Evolutionary conservation across 305 asterid genomes (phyloP), one percentile per base, ranked within the genome.

Genomic region (Fraxinus platypoda): DNA sequence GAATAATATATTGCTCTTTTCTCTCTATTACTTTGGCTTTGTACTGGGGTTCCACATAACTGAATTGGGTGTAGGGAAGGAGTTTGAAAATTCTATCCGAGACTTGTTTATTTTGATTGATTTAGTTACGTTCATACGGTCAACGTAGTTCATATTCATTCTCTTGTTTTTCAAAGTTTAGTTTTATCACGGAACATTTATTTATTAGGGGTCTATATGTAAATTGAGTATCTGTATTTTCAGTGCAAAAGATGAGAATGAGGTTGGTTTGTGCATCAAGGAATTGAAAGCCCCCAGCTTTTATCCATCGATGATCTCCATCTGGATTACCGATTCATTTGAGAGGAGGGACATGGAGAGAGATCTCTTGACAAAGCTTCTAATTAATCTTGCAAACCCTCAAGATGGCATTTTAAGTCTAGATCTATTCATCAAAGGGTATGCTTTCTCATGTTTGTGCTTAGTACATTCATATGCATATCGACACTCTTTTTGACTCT

Each of bases 281-380:
- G 92, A 89, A 2, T 74, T 89, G 83, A 86, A 89, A 73, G 77
- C 85, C 75, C 88, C 90, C 13, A 78, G 81, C 85, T 89, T 86
- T 85, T 85, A 89, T 80, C 88, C 92, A 15, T 84, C 86, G 25
- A 89, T 89, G 92, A 79, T 89, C 9, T 84, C 88, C 76, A 84
- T 84, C 12, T 89, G 92, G 92, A 87, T 89, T 54, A 89, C 78
- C 0, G 92, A 89, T 76, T 89, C 92, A 37, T 89, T 89, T 28
- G 92, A 87, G 86, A 85, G 90, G 85, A 89, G 85, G 85, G 92
- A 87, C 79, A 71, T 70, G 87, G 92, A 89, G 72, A 84, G 92
- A 83, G 92, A 84, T 26, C 88, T 83, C 23, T 75, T 89, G 43
- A 81, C 87, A 26, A 89, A 83, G 81, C 89, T 89, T 73, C 88